Base-by-base conservation (phyloP, 352 stramenopile species). In the Globisporangium cystogenes region DNA sequence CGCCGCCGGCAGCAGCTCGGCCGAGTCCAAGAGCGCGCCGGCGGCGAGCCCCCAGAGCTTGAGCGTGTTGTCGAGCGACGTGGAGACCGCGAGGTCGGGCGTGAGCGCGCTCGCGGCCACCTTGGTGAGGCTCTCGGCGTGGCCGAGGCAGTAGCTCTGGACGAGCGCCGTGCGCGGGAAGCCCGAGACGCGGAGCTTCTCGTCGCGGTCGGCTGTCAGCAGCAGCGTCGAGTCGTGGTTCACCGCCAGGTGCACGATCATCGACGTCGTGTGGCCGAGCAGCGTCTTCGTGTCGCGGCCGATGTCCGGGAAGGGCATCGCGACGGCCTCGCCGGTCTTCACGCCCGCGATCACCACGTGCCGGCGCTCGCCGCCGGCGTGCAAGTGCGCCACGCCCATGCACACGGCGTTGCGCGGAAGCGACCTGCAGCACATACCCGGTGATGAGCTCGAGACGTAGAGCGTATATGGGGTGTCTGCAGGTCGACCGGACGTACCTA, bases 221-320 rank as follows among this genome's bases (percentile, higher is more conserved):
- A 94, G 59, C 55, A 88, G 55, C 46, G 59, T 65, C 48, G 67
- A 77, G 53, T 88, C 63, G 47, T 53, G 52, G 39, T 73, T 86
- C 18, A 86, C 57, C 11, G 70, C 68, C 55, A 94, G 64, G 63
- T 86, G 67, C 44, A 82, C 90, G 66, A 94, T 75, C 77, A 94
- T 94, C 23, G 84, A 94, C 49, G 84, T 93, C 36, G 84, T 94
- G 70, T 94, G 84, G 43, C 76, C 76, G 51, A 94, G 55, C 37
- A 94, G 64, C 51, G 70, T 86, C 75, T 87, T 89, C 40, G 81
- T 54, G 48, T 87, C 77, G 39, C 77, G 67, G 23, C 67, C 55
- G 18, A 90, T 65, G 58, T 88, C 70, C 4, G 77, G 83, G 62
- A 94, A 86, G 3, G 80, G 83, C 57, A 88, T 73, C 47, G 77